Percentiles rank a stretch among this genome's conserved stretches.
Evolutionary conservation across 2,329 filamentous ascomycete genomes (phyloP).

Genomic region (Sporothrix sp.): DNA sequence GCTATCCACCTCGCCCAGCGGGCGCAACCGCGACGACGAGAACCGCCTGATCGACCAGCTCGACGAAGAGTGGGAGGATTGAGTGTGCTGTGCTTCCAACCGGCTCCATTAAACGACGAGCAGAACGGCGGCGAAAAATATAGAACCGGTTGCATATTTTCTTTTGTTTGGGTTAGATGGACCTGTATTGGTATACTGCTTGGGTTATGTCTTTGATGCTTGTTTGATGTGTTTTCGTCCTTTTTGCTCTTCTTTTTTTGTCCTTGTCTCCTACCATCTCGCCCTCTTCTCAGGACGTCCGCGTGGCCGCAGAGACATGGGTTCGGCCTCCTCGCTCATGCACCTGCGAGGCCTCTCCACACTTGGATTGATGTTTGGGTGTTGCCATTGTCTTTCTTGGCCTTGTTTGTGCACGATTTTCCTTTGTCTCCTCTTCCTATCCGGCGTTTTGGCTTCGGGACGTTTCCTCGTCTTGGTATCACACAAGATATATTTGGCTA

Average conservation of each 20-base stretch:
- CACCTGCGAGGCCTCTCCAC: no score
- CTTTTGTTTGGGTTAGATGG: neutral
- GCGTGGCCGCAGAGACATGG: no score
- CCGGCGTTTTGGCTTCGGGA: neutral
- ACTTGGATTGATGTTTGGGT: no score
- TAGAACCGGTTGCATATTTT: neutral
- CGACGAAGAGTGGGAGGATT: constrained; percentile 88
- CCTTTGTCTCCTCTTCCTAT: neutral
- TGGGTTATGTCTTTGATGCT: neutral
- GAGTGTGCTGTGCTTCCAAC: no score
- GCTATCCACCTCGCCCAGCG: constrained; percentile 45
- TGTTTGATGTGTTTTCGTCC: neutral
- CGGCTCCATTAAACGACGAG: neutral
- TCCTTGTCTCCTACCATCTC: neutral
- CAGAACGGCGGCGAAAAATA: neutral
- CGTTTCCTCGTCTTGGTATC: neutral
- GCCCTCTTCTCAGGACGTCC: no score
- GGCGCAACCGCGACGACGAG: constrained; percentile 62
- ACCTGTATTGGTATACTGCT: constrained; percentile 3
- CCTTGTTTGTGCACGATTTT: neutral
- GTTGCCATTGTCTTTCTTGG: no score
- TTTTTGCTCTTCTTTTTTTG: neutral
- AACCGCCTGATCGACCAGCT: constrained; percentile 91
- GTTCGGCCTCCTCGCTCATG: neutral
- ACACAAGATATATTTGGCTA: constrained; percentile 4